phyloP scores from a whole-genome alignment of 2,329 filamentous ascomycete genomes.

The Cladophialophora bantiana region DNA sequence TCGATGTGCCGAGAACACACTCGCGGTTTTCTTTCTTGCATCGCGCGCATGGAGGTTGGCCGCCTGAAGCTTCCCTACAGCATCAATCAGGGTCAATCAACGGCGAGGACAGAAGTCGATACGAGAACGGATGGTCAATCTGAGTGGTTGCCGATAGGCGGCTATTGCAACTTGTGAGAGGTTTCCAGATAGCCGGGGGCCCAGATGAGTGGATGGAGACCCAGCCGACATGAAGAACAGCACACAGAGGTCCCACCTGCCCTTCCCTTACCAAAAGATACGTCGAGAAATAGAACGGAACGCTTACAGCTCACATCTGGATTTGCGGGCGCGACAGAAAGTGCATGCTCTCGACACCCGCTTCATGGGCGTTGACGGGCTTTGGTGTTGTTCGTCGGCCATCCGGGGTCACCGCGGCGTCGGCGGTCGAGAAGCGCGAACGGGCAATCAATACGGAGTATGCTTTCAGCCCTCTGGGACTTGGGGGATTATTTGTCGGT shows the following conservation, averaged over 20 bases:
- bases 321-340: conserved; percentile 59
- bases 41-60: conserved; percentile 61
- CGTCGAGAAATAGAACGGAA: conserved; percentile 27
- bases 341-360: conserved; percentile 58
- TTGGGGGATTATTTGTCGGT: not conserved
- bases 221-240: conserved; percentile 8
- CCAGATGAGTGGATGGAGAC: conserved; percentile 18
- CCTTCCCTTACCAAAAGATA: not conserved
- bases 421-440: not conserved
- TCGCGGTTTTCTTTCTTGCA: conserved; percentile 65
- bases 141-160: conserved; percentile 26
- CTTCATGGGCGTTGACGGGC: conserved; percentile 45
- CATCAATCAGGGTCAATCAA: conserved; percentile 21
- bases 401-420: conserved; percentile 3
- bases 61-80: conserved; percentile 55
- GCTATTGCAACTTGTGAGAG: conserved; percentile 29
- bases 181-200: conserved; percentile 27
- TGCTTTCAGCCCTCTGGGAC: not conserved
- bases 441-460: not conserved
- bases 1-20: conserved; percentile 66
- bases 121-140: conserved; percentile 5
- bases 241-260: not conserved
- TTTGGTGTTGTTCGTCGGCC: conserved; percentile 31
- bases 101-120: conserved; percentile 1
- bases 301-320: conserved; percentile 59